A percentile compares a stretch with the other conserved stretches of the same genome.
Evolutionary conservation across 1,284 basidiomycete genomes (phyloP).

Genomic region (Puccinia coronata): DNA sequence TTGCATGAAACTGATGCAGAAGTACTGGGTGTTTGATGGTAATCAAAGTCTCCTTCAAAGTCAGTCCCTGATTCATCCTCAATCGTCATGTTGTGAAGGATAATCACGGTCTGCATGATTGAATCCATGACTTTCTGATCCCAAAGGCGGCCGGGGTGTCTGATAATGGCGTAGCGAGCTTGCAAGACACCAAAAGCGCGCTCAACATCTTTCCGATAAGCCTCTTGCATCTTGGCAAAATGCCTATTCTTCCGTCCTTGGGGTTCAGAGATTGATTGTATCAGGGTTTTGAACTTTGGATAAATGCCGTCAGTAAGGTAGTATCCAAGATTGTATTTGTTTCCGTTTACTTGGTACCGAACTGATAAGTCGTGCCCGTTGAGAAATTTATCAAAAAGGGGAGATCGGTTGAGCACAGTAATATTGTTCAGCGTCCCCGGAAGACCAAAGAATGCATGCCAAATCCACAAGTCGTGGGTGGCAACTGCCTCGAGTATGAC

Average conservation of each 20-base stretch:
- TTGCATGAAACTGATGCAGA: neutral
- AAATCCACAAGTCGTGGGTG: too few species aligned
- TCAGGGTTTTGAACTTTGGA: neutral
- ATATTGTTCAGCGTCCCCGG: slow-evolving; percentile 17
- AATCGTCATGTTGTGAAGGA: too few species aligned
- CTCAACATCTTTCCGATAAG: slow-evolving; percentile 9
- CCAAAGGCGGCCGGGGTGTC: neutral
- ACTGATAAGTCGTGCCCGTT: neutral
- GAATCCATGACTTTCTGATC: too few species aligned
- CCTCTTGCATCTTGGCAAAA: neutral
- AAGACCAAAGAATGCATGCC: too few species aligned
- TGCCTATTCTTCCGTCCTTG: neutral
- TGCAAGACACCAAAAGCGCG: slow-evolving; percentile 19
- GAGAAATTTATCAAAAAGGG: neutral
- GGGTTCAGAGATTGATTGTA: slow-evolving; percentile 9
- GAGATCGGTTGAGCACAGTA: neutral
- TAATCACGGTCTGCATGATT: too few species aligned
- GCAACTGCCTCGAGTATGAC: too few species aligned
- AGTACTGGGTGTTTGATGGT: neutral
- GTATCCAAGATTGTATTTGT: neutral
- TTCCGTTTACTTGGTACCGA: neutral
- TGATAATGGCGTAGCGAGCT: neutral
- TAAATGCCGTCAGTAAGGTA: neutral
- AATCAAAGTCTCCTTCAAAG: neutral
- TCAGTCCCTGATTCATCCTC: neutral